Percentiles rank a stretch among this genome's conserved stretches.
These are phyloP conservation scores for Plectosphaerella plurivora DNA, from an alignment of 2,329 filamentous ascomycete species.

Conservation along the genomic window DNA sequence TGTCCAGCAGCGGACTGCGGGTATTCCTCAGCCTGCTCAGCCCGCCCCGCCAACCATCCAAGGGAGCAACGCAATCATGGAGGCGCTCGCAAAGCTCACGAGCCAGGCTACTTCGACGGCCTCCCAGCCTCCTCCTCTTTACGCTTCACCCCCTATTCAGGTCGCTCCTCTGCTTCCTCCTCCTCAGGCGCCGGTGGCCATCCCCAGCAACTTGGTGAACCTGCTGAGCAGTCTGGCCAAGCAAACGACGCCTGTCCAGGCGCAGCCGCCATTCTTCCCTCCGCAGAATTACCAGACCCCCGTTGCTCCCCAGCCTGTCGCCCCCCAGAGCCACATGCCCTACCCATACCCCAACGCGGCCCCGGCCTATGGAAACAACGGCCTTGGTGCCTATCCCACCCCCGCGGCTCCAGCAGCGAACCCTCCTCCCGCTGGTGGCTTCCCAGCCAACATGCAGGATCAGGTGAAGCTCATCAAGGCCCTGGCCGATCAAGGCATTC, in stretches of 20 bases:
- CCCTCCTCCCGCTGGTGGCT: slow-evolving; percentile 27
- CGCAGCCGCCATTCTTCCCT: not conserved
- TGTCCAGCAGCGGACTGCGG: slow-evolving; percentile 11
- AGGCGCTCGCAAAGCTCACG: slow-evolving; percentile 75
- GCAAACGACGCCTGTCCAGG: not conserved
- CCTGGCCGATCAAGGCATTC: slow-evolving; percentile 69
- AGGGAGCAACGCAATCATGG: slow-evolving; percentile 60
- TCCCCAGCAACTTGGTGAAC: not conserved
- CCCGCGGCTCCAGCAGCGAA: slow-evolving; percentile 24
- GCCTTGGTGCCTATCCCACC: not conserved
- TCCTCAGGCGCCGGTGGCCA: not conserved
- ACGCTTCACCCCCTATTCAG: not conserved
- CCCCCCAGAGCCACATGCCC: slow-evolving; percentile 22
- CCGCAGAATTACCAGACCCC: not conserved
- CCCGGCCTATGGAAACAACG: not conserved
- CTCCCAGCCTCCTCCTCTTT: slow-evolving; percentile 17
- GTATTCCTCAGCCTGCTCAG: slow-evolving; percentile 25
- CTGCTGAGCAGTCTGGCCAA: slow-evolving; percentile 1
- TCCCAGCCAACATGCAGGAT: slow-evolving; percentile 58
- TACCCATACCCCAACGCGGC: slow-evolving; percentile 33
- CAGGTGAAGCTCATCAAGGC: slow-evolving; percentile 73
- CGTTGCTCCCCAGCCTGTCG: not conserved
- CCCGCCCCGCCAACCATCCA: slow-evolving; percentile 34
- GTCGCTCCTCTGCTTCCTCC: not conserved
- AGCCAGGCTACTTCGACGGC: slow-evolving; percentile 59